Evolutionary conservation across 306 rosid species (phyloP), one percentile per base, ranked within the genome.

Genomic region (Trifolium fragiferum): DNA sequence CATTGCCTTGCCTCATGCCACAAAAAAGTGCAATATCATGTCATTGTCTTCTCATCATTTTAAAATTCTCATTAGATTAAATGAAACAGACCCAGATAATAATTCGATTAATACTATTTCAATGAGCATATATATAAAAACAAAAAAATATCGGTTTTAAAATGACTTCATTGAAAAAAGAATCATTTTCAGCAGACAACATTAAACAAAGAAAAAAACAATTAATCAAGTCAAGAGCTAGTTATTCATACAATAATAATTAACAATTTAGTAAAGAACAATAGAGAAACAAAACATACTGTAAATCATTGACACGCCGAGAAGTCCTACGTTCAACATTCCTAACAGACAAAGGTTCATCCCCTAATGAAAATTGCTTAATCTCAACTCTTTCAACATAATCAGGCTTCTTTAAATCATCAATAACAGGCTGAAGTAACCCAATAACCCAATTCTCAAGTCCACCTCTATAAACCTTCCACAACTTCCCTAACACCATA

Each of bases 371-470:
- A 72, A 95, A 90, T 76, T 95, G 99, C 85, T 85, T 92, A 59
- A 95, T 95, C 84, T 92, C 98, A 76, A 95, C 99, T 78, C 99
- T 86, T 84, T 92, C 49, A 58, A 95, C 99, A 71, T 95, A 95
- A 75, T 92, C 99, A 55, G 99, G 99, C 81, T 95, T 92, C 86
- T 90, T 75, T 72, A 95, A 78, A 72, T 95, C 6, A 79, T 95
- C 99, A 63, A 95, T 92, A n/a, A 95, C 96, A 16, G 99, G 99
- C 76, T 95, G 99, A 68, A 95, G 92, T 81, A 87, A 51, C 35
- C 99, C 99, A 21, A 87, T 89, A n/a, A 95, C 53, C 99, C 99
- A 95, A 51, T 92, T 89, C 87, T 95, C 99, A 50, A 95, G 30
- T 44, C 88, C 98, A 60, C 82, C 87, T 82, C 95, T 84, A 70